Base-by-base conservation (phyloP, 495 filamentous ascomycete species). In the Neurospora pannonica region DNA sequence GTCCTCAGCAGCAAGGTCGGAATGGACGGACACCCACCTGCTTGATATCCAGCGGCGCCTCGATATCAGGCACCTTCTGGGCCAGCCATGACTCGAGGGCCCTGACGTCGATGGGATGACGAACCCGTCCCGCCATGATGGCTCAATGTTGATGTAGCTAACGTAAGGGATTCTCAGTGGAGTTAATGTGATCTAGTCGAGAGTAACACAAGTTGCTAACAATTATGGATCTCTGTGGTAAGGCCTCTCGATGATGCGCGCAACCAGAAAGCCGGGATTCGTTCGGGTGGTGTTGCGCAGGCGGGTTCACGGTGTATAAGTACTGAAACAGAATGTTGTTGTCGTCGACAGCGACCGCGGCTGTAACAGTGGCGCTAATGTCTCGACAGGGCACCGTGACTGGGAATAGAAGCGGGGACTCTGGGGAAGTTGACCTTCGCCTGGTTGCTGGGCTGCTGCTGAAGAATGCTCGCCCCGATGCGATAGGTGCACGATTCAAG, bases 51-150 rank as follows among this genome's bases (percentile, higher is more conserved):
- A 99, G 81, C 9, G 96, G 96, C 24, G 88, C 86, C 83, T 91
- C 87, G 79, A 99, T 94, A 75, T 90, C 85, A 3, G 94, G 92
- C 37, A 97, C 92, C 82, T 92, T 88, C 74, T 87, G 81, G 73
- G 86, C 82, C 76, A 99, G 87, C 83, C 94, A 98, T 67, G 84
- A 84, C 84, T 97, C 93, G 73, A 99, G 86, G 5, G 91, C 88
- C 71, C 85, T 82, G 48, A 94, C 82, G 77, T 97, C 91, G 80
- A 99, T 97, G 38, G 92, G 93, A 76, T 98, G 95, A 77, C 96
- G 89, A 72, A 99, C 89, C 39, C 85, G 84, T 73, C 96, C 95
- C 34, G 96, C 95, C 96, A 99, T 99, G 28, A 74, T 77, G 13
- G 36, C 36, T 42, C 15, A 62, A 62, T 62, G 54, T 62, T 62